Conservation (phyloP, 2,329 filamentous ascomycete species). For the Meredithiella fracta region DNA sequence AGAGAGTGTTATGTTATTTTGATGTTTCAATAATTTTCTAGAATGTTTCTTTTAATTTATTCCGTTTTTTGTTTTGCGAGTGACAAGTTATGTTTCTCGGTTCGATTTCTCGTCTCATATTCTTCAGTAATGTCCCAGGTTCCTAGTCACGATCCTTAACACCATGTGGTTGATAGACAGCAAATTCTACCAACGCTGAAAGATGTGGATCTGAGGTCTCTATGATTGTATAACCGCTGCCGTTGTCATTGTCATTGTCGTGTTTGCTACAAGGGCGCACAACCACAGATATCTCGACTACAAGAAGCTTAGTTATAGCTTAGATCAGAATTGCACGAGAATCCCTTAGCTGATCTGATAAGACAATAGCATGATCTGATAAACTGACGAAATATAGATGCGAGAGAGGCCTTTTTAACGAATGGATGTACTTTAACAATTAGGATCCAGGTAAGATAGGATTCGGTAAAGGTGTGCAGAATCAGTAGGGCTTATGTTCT, state of each 20-base stretch:
- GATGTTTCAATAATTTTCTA: too few species aligned
- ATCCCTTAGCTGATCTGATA: not conserved
- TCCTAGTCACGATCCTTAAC: too few species aligned
- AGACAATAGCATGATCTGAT: not conserved
- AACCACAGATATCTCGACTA: conserved; percentile 5
- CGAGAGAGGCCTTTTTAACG: conserved; percentile 35
- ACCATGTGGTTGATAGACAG: not conserved
- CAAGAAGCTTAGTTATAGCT: not conserved
- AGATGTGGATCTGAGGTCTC: conserved; percentile 2
- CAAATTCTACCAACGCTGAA: conserved; percentile 1
- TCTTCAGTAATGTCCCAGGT: not conserved
- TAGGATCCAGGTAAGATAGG: conserved; percentile 30
- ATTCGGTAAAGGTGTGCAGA: not conserved
- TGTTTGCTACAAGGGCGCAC: not conserved
- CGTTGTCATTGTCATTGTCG: not conserved
- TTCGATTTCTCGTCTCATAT: not conserved
- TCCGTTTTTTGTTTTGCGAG: too few species aligned
- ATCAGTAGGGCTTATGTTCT: too few species aligned
- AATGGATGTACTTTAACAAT: conserved; percentile 36
- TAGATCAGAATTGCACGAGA: conserved; percentile 1
- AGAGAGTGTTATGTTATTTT: too few species aligned
- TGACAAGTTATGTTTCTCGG: not conserved
- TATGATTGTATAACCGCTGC: not conserved
- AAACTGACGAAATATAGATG: conserved; percentile 23
- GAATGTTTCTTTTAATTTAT: too few species aligned